Percentiles rank a stretch among this genome's conserved stretches.
These are phyloP conservation scores for Cystobasidium pallidum DNA, from an alignment of 1,284 basidiomycete species.

Conservation along the genomic window DNA sequence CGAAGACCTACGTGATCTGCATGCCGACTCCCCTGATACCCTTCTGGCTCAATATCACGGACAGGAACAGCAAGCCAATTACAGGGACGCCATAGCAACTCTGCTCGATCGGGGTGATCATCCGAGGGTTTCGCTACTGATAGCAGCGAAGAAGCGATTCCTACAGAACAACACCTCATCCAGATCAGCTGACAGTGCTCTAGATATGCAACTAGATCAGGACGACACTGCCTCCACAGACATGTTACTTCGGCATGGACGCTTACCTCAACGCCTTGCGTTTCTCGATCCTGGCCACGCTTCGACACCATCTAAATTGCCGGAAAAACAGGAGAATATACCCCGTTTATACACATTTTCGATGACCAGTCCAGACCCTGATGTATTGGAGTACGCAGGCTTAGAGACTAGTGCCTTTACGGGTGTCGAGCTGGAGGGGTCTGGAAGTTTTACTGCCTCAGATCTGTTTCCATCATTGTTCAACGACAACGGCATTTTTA, in stretches of 20 bases:
- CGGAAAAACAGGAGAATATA: background rate
- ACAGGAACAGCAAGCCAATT: background rate
- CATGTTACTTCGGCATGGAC: background rate
- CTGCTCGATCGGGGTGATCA: background rate
- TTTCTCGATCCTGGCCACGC: slow-evolving; percentile 1
- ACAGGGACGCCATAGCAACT: background rate
- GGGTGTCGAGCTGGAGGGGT: slow-evolving; percentile 14
- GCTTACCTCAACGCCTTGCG: slow-evolving; percentile 17
- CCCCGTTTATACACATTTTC: slow-evolving; percentile 13
- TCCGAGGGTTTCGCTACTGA: background rate
- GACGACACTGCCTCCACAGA: background rate
- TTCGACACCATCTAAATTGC: background rate
- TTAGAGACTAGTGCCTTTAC: background rate
- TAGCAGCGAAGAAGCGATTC: background rate
- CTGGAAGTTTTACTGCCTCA: slow-evolving; percentile 29
- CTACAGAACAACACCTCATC: background rate
- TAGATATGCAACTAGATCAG: background rate
- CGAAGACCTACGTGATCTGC: background rate
- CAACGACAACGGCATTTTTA: slow-evolving; percentile 39
- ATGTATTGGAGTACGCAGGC: slow-evolving; percentile 1
- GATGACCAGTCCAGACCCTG: background rate
- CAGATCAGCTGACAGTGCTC: background rate
- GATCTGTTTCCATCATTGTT: slow-evolving; percentile 36
- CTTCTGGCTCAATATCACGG: background rate
- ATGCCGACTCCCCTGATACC: background rate